Percentiles rank a stretch among this genome's conserved stretches.
Evolutionary conservation across 169 alveolate species (phyloP).

Genomic region (Cryptosporidium andersoni): DNA sequence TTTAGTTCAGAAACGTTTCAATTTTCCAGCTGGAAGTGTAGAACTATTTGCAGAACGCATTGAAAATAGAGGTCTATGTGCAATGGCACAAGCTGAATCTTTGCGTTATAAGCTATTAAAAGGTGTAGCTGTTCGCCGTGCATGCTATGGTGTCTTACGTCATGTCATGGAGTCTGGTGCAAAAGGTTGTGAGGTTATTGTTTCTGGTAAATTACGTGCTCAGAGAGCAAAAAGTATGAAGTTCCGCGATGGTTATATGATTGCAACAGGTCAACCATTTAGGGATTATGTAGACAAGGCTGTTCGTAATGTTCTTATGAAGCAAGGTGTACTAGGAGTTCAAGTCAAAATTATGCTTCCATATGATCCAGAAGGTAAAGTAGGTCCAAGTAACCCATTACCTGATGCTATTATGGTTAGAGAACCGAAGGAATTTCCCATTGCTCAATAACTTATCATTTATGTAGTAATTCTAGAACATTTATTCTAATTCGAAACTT

Average conservation of each 20-base stretch:
- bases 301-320: conserved; percentile 97
- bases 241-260: conserved; percentile 97
- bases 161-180: conserved; percentile 98
- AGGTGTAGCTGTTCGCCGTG: conserved; percentile 99
- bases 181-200: conserved; percentile 98
- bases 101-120: conserved; percentile 95
- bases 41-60: conserved; percentile 96
- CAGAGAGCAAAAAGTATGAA: conserved; percentile 99
- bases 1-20: conserved; percentile 97
- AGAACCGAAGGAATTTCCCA: conserved; percentile 89
- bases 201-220: conserved; percentile 99
- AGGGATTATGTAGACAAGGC: conserved; percentile 95
- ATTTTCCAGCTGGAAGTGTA: conserved; percentile 94
- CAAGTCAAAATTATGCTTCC: conserved; percentile 96
- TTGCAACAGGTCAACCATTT: conserved; percentile 99
- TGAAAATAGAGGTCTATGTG: conserved; percentile 96
- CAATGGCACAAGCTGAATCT: conserved; percentile 99
- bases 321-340: conserved; percentile 97
- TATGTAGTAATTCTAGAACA: background rate
- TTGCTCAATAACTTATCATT: conserved; percentile 10
- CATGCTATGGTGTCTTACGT: conserved; percentile 97
- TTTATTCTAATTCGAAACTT: background rate
- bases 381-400: conserved; percentile 91
- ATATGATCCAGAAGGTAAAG: conserved; percentile 96
- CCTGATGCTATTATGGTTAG: conserved; percentile 96